phyloP scores from a whole-genome alignment of 805 yeast species.

The Kregervanrija pseudodelftensis region DNA sequence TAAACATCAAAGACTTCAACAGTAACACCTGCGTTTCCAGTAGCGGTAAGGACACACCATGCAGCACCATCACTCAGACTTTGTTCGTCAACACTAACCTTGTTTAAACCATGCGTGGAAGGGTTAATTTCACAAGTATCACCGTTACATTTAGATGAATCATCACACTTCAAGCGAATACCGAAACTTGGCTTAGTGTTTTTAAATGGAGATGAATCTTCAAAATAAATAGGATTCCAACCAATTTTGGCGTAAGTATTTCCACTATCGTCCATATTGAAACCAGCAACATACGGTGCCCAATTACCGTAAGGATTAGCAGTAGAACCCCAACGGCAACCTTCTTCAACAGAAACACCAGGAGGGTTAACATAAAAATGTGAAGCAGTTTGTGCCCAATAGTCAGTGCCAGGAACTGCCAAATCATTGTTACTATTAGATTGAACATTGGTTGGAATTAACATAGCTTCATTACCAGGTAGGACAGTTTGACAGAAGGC shows the following conservation, averaged over 20 bases:
- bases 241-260: slow-evolving; percentile 79
- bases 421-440: slow-evolving; percentile 41
- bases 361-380: slow-evolving; percentile 83
- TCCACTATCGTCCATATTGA: slow-evolving; percentile 64
- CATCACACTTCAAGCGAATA: slow-evolving; percentile 65
- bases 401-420: slow-evolving; percentile 81
- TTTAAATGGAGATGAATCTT: slow-evolving; percentile 46
- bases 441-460: slow-evolving; percentile 72
- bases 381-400: slow-evolving; percentile 83
- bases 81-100: slow-evolving; percentile 33
- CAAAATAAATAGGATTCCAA: slow-evolving; percentile 84
- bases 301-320: slow-evolving; percentile 75
- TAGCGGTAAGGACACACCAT: slow-evolving; percentile 82
- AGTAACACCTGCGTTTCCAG: slow-evolving; percentile 52
- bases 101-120: slow-evolving; percentile 49
- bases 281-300: slow-evolving; percentile 92
- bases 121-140: slow-evolving; percentile 81
- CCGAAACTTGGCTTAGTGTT: slow-evolving; percentile 60
- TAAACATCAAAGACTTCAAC: slow-evolving; percentile 58
- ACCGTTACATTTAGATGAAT: slow-evolving; percentile 64
- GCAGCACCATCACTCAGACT: slow-evolving; percentile 44
- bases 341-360: slow-evolving; percentile 68
- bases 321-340: slow-evolving; percentile 77
- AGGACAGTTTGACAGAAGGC: slow-evolving; percentile 90
- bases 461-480: slow-evolving; percentile 93